Conservation (phyloP, 805 yeast species). For the Saccharomycopsis olivae region DNA sequence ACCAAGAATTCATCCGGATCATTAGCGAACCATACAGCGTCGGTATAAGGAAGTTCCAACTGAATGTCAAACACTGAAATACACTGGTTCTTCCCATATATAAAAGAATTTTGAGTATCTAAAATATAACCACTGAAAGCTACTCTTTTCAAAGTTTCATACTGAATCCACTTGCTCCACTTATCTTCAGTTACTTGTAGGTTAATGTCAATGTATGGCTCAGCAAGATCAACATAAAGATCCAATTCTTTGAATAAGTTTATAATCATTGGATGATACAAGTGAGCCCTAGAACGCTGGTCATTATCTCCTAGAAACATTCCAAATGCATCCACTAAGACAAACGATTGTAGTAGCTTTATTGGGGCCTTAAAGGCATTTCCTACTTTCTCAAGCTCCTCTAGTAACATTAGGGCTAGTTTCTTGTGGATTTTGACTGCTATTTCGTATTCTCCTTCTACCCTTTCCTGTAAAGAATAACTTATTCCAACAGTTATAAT, state of each 20-base stretch:
- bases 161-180: slow-evolving; percentile 37
- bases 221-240: slow-evolving; percentile 15
- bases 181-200: slow-evolving; percentile 1
- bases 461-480: neutral
- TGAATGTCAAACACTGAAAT: slow-evolving; percentile 34
- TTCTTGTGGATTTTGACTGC: neutral
- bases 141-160: slow-evolving; percentile 33
- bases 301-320: slow-evolving; percentile 20
- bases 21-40: slow-evolving; percentile 32
- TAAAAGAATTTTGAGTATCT: slow-evolving; percentile 31
- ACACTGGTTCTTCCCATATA: slow-evolving; percentile 26
- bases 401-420: neutral
- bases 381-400: neutral
- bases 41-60: slow-evolving; percentile 35
- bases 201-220: slow-evolving; percentile 12
- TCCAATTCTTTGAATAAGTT: slow-evolving; percentile 20
- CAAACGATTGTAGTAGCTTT: neutral
- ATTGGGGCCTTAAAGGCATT: neutral
- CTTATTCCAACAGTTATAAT: neutral
- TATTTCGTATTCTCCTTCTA: neutral
- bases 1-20: slow-evolving; percentile 20
- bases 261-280: slow-evolving; percentile 22
- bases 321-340: neutral
- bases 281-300: slow-evolving; percentile 18
- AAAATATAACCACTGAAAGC: slow-evolving; percentile 30